A percentile compares a stretch with the other conserved stretches of the same genome.
Evolutionary conservation across 2,329 filamentous ascomycete species (phyloP).

Genomic region (Aspergillus luchuensis): DNA sequence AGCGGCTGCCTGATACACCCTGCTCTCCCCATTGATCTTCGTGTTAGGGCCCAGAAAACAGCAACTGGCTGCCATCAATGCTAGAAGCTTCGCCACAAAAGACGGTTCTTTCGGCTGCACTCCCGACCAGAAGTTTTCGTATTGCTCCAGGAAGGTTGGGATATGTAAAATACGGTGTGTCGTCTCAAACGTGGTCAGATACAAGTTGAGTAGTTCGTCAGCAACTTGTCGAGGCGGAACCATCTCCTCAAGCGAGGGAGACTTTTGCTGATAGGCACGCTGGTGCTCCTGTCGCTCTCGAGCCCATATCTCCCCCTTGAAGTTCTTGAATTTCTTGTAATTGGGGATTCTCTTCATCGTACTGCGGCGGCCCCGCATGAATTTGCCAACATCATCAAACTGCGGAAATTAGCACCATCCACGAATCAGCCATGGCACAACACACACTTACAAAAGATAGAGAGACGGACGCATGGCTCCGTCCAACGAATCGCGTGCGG

Average conservation of each 20-base stretch:
- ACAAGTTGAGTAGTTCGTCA: slow-evolving; percentile 55
- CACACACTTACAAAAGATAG: slow-evolving; percentile 34
- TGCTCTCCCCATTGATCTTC: slow-evolving; percentile 30
- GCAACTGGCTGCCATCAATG: slow-evolving; percentile 44
- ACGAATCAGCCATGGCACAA: background rate
- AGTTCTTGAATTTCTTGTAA: slow-evolving; percentile 30
- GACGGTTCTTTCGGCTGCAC: slow-evolving; percentile 42
- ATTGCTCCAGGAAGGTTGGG: slow-evolving; percentile 59
- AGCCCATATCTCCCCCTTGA: slow-evolving; percentile 32
- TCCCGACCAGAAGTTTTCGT: slow-evolving; percentile 56
- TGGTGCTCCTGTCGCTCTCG: slow-evolving; percentile 34
- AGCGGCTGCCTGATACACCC: slow-evolving; percentile 52
- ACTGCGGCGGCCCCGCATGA: slow-evolving; percentile 26
- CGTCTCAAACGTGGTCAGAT: slow-evolving; percentile 60
- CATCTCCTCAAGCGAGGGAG: slow-evolving; percentile 34
- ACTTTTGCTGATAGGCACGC: slow-evolving; percentile 32
- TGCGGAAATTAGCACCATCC: slow-evolving; percentile 8
- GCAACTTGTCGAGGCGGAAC: slow-evolving; percentile 51
- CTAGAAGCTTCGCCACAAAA: slow-evolving; percentile 51
- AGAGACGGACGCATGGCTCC: slow-evolving; percentile 33
- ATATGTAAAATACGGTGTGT: slow-evolving; percentile 61
- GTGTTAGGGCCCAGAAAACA: slow-evolving; percentile 42
- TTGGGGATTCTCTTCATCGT: slow-evolving; percentile 27
- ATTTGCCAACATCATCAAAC: slow-evolving; percentile 33
- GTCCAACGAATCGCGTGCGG: slow-evolving; percentile 34